These are phyloP conservation scores for Trichoderma sp. DNA, from an alignment of 2,329 filamentous ascomycete genomes.

Conservation along the genomic window DNA sequence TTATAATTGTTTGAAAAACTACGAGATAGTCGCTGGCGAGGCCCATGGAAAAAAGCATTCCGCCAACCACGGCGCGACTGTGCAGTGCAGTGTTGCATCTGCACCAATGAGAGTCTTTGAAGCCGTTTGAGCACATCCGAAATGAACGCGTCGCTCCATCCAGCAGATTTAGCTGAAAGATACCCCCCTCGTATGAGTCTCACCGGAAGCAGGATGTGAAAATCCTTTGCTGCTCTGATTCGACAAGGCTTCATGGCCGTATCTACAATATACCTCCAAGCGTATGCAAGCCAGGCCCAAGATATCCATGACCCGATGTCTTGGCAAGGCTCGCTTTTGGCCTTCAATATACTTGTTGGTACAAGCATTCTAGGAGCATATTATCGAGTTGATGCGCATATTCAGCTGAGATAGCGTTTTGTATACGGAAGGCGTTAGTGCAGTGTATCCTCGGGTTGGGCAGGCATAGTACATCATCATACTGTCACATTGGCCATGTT, in stretches of 20 bases:
- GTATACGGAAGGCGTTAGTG: background rate
- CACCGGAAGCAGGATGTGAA: background rate
- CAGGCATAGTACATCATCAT: background rate
- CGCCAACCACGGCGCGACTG: background rate
- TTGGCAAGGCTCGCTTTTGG: too few species aligned
- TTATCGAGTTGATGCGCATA: background rate
- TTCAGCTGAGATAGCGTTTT: background rate
- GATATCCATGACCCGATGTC: background rate
- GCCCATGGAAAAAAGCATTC: background rate
- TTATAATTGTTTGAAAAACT: background rate
- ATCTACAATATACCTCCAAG: background rate
- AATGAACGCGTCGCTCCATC: background rate
- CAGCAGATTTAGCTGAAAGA: background rate
- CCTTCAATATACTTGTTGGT: background rate
- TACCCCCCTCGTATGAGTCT: background rate
- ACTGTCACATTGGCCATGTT: background rate
- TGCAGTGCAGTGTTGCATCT: background rate
- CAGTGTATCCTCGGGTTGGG: background rate
- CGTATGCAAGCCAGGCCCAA: background rate
- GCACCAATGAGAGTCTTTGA: slow-evolving; percentile 2
- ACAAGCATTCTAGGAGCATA: background rate
- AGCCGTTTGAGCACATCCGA: slow-evolving; percentile 2
- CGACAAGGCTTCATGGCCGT: background rate
- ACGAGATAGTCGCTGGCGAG: background rate
- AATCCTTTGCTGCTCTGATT: background rate